Percentiles rank a stretch among this genome's conserved stretches.
Evolutionary conservation across 2,329 filamentous ascomycete genomes (phyloP).

Genomic region (Sarocladium brachiariae): DNA sequence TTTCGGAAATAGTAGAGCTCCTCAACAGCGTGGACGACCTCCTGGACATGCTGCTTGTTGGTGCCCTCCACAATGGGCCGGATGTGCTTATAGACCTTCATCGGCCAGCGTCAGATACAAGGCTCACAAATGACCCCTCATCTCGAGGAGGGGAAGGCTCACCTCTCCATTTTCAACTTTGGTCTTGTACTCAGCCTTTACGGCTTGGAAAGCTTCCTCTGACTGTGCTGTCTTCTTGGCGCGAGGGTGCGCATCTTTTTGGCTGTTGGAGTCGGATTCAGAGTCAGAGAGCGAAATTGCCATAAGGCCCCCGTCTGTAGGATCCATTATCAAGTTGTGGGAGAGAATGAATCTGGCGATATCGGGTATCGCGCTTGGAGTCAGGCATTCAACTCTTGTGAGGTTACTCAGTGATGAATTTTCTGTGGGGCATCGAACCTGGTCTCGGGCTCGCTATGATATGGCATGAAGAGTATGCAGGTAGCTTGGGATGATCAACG

Average conservation of each 20-base stretch:
- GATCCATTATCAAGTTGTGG: conserved; percentile 18
- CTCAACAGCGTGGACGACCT: conserved; percentile 48
- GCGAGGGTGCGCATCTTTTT: conserved; percentile 12
- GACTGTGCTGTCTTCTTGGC: conserved; percentile 36
- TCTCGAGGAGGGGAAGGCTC: conserved; percentile 17
- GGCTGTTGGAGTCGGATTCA: conserved; percentile 22
- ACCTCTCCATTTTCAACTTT: conserved; percentile 52
- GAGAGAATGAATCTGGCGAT: background rate
- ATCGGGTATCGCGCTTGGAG: background rate
- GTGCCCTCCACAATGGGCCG: conserved; percentile 32
- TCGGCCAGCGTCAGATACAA: no score
- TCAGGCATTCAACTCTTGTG: background rate
- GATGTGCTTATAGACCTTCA: conserved; percentile 40
- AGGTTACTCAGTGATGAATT: background rate
- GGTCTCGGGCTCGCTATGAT: no score
- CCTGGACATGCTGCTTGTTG: conserved; percentile 41
- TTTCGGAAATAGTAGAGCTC: conserved; percentile 49
- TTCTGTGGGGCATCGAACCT: conserved; percentile 4
- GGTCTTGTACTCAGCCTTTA: conserved; percentile 37
- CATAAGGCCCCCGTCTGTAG: conserved; percentile 27
- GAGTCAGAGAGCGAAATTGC: conserved; percentile 25
- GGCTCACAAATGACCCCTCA: no score
- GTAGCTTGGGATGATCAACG: no score
- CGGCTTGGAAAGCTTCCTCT: conserved; percentile 40
- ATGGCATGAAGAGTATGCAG: no score